A percentile compares a stretch with the other conserved stretches of the same genome.
Conservation (phyloP, 2,329 filamentous ascomycete species). For the Rosellinia necatrix region DNA sequence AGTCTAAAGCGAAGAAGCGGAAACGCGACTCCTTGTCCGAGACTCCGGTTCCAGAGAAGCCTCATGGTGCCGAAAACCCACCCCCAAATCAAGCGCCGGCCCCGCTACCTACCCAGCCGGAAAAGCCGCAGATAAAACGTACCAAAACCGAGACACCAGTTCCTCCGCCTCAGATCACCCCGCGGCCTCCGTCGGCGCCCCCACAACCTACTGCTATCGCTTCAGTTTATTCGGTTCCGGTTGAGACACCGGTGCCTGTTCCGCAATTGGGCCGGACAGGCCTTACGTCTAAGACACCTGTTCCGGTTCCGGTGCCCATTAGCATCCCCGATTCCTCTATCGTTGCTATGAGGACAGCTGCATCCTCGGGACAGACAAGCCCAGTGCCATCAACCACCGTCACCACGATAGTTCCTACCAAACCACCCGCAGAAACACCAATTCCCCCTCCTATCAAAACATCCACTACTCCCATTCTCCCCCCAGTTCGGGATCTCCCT, state of each 20-base stretch:
- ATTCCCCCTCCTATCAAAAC: conserved; percentile 44
- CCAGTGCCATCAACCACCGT: conserved; percentile 43
- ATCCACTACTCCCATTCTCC: conserved; percentile 45
- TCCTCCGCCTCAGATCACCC: conserved; percentile 48
- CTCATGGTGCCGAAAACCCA: conserved; percentile 33
- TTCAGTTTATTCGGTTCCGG: conserved; percentile 21
- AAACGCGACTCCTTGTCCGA: conserved; percentile 49
- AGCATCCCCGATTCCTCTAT: conserved; percentile 35
- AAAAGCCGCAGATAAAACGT: conserved; percentile 52
- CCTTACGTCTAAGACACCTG: conserved; percentile 42
- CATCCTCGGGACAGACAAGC: conserved; percentile 37
- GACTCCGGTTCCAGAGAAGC: conserved; percentile 39
- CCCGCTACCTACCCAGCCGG: conserved; percentile 31
- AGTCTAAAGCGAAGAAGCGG: conserved; percentile 47
- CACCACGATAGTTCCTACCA: conserved; percentile 44
- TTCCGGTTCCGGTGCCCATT: conserved; percentile 39
- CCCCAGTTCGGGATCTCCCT: conserved; percentile 41
- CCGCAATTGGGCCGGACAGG: conserved; percentile 38
- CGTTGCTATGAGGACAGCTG: conserved; percentile 33
- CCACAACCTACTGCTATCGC: conserved; percentile 29
- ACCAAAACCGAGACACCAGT: conserved; percentile 63
- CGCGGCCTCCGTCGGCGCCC: conserved; percentile 41
- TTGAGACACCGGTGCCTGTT: conserved; percentile 41
- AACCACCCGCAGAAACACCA: conserved; percentile 48
- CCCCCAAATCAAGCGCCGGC: conserved; percentile 24